phyloP scores from a whole-genome alignment of 148 eudicot species.

The Spergularia marina region DNA sequence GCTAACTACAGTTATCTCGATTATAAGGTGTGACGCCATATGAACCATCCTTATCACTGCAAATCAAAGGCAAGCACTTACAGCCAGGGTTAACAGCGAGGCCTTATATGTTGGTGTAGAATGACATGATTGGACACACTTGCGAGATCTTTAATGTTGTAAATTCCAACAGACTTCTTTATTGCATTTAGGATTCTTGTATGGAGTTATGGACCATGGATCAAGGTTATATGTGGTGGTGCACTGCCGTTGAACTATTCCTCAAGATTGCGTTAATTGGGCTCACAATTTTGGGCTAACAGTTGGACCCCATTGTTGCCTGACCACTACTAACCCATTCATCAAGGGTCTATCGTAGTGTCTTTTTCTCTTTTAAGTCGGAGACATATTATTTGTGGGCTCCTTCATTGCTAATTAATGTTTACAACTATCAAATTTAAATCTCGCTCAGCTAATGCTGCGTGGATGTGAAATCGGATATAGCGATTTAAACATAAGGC shows the following conservation, averaged over 20 bases:
- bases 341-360: background rate
- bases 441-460: too few relatives aligned
- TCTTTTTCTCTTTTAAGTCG: background rate
- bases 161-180: conserved; percentile 5
- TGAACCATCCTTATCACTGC: conserved; percentile 17
- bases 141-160: background rate
- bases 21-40: background rate
- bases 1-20: too few relatives aligned
- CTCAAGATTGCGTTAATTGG: conserved; percentile 8
- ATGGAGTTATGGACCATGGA: conserved; percentile 18
- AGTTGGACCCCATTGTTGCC: conserved; percentile 17
- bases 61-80: background rate
- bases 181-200: background rate
- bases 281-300: conserved; percentile 12
- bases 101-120: conserved; percentile 4
- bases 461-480: too few relatives aligned
- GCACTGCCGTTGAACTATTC: too few relatives aligned
- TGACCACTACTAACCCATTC: background rate
- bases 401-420: too few relatives aligned
- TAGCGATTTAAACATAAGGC: too few relatives aligned
- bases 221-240: background rate
- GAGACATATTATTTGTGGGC: background rate
- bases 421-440: too few relatives aligned
- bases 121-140: conserved; percentile 1
- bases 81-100: conserved; percentile 9